Percentiles rank a stretch among this genome's conserved stretches.
Conservation (phyloP, 106 monocot genomes). For the Hemerocallis citrina region DNA sequence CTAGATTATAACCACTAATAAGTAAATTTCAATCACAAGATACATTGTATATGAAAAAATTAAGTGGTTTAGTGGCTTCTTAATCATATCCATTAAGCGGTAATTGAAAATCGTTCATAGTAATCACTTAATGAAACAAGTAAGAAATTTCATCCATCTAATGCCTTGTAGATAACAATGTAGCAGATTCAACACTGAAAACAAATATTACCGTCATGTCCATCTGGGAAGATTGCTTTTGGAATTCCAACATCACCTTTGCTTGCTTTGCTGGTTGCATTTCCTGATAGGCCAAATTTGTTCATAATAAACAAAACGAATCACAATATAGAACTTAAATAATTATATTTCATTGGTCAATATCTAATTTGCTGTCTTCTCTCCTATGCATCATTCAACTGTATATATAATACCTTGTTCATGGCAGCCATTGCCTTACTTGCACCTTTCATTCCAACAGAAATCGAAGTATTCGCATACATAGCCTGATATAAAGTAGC, state of each 20-base stretch:
- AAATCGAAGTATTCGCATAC: constrained; percentile 96
- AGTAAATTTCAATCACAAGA: no score
- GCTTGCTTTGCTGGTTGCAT: constrained; percentile 90
- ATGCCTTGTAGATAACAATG: no score
- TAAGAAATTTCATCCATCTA: no score
- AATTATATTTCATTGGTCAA: not conserved
- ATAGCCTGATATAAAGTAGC: constrained; percentile 59
- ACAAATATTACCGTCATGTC: constrained; percentile 90
- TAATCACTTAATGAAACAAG: no score
- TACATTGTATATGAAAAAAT: no score
- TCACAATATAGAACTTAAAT: not conserved
- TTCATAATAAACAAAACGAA: not conserved
- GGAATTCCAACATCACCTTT: constrained; percentile 89
- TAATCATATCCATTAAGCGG: no score
- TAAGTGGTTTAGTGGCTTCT: no score
- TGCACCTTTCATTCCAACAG: constrained; percentile 97
- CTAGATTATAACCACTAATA: no score
- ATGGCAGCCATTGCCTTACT: constrained; percentile 98
- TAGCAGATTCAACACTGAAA: no score
- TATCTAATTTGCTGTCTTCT: not conserved
- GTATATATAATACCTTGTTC: constrained; percentile 69
- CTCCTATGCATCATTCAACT: not conserved
- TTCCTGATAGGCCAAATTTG: constrained; percentile 40
- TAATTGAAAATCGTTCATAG: no score
- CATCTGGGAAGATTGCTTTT: constrained; percentile 95